phyloP scores from a whole-genome alignment of 352 stramenopile genomes.

The Peronospora farinosa region DNA sequence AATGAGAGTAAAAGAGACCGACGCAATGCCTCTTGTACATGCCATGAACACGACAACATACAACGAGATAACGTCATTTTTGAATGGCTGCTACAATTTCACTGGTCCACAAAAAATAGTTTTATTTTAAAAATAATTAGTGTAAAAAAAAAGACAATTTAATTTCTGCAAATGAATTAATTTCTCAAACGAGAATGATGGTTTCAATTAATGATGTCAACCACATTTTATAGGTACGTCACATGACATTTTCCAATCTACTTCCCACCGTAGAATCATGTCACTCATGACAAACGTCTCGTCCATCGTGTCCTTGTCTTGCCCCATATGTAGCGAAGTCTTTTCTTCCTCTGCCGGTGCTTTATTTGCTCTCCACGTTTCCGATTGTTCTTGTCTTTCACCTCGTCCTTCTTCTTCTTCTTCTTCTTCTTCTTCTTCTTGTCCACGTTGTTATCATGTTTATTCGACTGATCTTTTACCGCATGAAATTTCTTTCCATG shows the following conservation, averaged over 20 bases:
- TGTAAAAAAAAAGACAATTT: too few species aligned
- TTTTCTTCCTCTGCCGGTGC: constrained; percentile 20
- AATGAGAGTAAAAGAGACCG: constrained; percentile 32
- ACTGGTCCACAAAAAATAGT: too few species aligned
- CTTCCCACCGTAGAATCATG: too few species aligned
- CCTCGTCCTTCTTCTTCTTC: constrained; percentile 13
- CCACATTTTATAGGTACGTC: too few species aligned
- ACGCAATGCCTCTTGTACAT: constrained; percentile 44
- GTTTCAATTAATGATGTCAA: too few species aligned
- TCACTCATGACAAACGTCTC: constrained; percentile 14
- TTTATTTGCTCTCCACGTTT: constrained; percentile 55
- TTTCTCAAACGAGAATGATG: too few species aligned
- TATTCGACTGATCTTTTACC: constrained; percentile 39
- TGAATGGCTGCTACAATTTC: too few species aligned
- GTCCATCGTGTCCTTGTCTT: constrained; percentile 19
- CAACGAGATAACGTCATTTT: constrained; percentile 12
- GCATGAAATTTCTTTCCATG: constrained; percentile 70
- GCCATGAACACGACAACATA: constrained; percentile 42
- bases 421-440: constrained; percentile 22
- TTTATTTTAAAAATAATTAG: too few species aligned
- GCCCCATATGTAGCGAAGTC: constrained; percentile 43
- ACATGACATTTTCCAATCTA: too few species aligned
- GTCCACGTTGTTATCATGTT: constrained; percentile 55
- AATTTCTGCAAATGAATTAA: too few species aligned
- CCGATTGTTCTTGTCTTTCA: constrained; percentile 28